These are phyloP conservation scores for Paramarasmius palmivorus DNA, from an alignment of 1,284 basidiomycete species.

Conservation along the genomic window DNA sequence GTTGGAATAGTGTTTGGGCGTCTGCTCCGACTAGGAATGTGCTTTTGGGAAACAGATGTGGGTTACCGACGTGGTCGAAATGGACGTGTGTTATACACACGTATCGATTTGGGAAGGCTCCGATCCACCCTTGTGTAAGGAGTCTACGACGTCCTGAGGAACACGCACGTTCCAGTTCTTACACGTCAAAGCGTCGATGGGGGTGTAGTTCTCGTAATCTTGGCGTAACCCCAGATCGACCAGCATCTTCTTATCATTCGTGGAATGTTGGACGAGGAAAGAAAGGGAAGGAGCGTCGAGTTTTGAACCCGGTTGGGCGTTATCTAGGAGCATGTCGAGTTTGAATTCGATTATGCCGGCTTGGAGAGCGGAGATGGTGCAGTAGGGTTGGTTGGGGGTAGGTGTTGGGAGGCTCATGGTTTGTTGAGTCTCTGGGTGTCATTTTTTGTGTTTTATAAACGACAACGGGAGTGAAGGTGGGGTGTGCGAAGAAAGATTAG, in stretches of 20 bases:
- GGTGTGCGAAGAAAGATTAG: no score
- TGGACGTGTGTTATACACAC: constrained; percentile 55
- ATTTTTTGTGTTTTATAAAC: no score
- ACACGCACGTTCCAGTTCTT: constrained; percentile 30
- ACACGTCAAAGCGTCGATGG: constrained; percentile 29
- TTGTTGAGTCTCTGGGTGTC: no score
- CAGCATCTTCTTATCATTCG: constrained; percentile 37
- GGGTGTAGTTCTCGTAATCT: constrained; percentile 44
- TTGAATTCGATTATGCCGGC: constrained; percentile 42
- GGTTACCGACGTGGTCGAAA: constrained; percentile 44
- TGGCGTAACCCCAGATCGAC: constrained; percentile 58
- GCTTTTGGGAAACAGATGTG: constrained; percentile 42
- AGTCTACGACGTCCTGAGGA: constrained; percentile 45
- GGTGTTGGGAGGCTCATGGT: constrained; percentile 34
- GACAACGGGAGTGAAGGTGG: no score
- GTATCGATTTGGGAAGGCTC: constrained; percentile 40
- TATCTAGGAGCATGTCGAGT: constrained; percentile 38
- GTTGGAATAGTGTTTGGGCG: constrained; percentile 30
- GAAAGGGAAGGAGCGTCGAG: constrained; percentile 41
- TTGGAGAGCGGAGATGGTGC: constrained; percentile 51
- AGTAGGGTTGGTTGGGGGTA: constrained; percentile 39
- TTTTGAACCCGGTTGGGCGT: constrained; percentile 26
- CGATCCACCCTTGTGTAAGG: constrained; percentile 48
- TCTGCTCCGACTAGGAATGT: constrained; percentile 47
- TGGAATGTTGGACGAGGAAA: constrained; percentile 50